These are phyloP conservation scores for Zymoseptoria crescenta DNA, from an alignment of 2,329 filamentous ascomycete genomes.

Conservation along the genomic window DNA sequence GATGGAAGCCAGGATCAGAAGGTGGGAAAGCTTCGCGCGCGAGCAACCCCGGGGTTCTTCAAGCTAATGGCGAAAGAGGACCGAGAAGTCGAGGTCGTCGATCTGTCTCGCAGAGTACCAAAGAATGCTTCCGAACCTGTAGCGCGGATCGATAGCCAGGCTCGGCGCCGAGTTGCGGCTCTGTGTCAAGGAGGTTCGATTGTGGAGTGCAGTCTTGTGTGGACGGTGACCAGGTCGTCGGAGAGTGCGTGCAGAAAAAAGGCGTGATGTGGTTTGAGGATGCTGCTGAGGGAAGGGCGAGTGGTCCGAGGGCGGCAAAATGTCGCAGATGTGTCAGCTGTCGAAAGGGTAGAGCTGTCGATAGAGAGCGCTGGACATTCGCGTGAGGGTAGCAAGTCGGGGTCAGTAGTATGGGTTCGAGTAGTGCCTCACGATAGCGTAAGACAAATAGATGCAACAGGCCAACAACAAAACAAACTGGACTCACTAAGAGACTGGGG, in stretches of 20 bases:
- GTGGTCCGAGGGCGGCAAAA: neutral
- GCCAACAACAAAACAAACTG: neutral
- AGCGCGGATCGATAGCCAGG: constrained; percentile 20
- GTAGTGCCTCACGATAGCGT: neutral
- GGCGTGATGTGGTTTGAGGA: neutral
- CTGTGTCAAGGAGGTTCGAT: constrained; percentile 17
- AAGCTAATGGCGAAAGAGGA: neutral
- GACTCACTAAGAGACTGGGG: neutral
- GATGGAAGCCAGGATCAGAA: neutral
- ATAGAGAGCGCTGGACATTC: constrained; percentile 4
- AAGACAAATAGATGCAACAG: neutral
- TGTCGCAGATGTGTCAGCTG: neutral
- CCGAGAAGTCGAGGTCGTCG: constrained; percentile 12
- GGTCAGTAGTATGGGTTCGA: neutral
- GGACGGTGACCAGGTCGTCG: constrained; percentile 25
- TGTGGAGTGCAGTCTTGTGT: constrained; percentile 17
- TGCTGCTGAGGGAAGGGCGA: neutral
- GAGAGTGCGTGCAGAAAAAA: constrained; percentile 7
- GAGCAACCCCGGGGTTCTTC: neutral
- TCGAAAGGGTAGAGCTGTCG: constrained; percentile 16
- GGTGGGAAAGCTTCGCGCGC: constrained; percentile 1
- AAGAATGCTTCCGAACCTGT: constrained; percentile 16
- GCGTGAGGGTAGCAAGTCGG: constrained; percentile 6
- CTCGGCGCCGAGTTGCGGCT: constrained; percentile 10
- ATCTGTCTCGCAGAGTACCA: constrained; percentile 17